Conservation (phyloP, 1,284 basidiomycete genomes). For the Sanghuangporus baumii region DNA sequence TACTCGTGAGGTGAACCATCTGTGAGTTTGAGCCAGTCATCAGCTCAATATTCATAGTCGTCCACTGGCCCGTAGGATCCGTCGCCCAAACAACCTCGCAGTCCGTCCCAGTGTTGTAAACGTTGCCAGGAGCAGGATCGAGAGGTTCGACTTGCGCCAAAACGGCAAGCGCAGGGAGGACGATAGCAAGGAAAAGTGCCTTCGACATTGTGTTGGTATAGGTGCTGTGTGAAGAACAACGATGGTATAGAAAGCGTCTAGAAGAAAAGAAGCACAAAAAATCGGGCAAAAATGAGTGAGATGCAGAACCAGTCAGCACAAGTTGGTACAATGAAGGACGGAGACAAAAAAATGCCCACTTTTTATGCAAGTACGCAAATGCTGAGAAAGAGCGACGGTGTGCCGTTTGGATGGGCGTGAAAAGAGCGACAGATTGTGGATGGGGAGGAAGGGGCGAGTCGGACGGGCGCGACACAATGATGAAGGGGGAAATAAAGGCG, state of each 20-base stretch:
- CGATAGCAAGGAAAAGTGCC: constrained; percentile 33
- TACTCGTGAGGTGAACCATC: constrained; percentile 69
- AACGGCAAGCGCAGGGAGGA: constrained; percentile 35
- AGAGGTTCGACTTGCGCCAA: constrained; percentile 50
- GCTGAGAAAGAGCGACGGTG: neutral
- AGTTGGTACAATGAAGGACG: neutral
- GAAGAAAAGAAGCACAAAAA: neutral
- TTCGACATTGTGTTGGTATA: constrained; percentile 36
- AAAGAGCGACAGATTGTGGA: constrained; percentile 4
- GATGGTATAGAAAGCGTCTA: neutral
- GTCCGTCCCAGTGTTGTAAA: constrained; percentile 48
- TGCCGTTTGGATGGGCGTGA: neutral
- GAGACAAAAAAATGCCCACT: neutral
- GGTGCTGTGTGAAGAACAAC: constrained; percentile 3
- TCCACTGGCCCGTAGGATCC: constrained; percentile 57
- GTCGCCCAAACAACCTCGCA: constrained; percentile 53
- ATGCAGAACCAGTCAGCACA: neutral
- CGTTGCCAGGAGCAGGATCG: constrained; percentile 46
- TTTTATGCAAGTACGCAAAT: neutral
- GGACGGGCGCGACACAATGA: neutral
- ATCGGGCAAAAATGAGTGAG: neutral
- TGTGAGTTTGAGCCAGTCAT: constrained; percentile 72
- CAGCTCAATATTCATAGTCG: constrained; percentile 63
- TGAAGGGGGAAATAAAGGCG: too few species aligned
- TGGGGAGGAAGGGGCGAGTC: neutral